Percentiles rank a stretch among this genome's conserved stretches.
Evolutionary conservation across 225 moss, liverwort and hornwort species (phyloP).

Genomic region (Takakia lepidozioides): DNA sequence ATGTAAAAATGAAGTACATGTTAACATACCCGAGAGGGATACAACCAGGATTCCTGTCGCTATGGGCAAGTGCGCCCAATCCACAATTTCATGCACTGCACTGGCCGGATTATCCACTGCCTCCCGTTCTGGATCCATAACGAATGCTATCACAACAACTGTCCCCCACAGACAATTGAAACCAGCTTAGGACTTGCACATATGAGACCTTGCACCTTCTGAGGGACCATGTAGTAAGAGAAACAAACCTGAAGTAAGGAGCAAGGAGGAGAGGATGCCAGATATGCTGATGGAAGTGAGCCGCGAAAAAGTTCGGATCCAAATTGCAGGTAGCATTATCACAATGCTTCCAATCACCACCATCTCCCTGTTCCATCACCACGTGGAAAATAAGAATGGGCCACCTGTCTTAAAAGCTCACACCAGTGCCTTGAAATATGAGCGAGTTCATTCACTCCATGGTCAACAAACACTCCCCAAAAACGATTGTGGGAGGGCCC

Average conservation of each 20-base stretch:
- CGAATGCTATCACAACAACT: constrained; percentile 74
- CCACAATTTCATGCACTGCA: constrained; percentile 37
- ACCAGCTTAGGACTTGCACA: no score
- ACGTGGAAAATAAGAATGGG: no score
- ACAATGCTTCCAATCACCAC: constrained; percentile 62
- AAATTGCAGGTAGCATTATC: constrained; percentile 70
- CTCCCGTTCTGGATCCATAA: constrained; percentile 61
- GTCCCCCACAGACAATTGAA: constrained; percentile 9
- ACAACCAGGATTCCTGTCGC: constrained; percentile 78
- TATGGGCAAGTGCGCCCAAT: constrained; percentile 72
- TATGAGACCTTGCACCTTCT: no score
- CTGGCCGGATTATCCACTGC: constrained; percentile 53
- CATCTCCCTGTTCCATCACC: constrained; percentile 31
- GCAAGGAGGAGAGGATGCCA: constrained; percentile 67
- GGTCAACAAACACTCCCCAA: no score
- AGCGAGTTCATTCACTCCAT: no score
- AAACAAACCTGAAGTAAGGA: constrained; percentile 57
- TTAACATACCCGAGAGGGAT: constrained; percentile 73
- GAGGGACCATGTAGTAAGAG: no score
- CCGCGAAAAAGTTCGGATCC: constrained; percentile 78
- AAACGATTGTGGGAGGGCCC: constrained; percentile 1
- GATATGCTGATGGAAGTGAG: constrained; percentile 84
- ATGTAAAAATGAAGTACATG: no score
- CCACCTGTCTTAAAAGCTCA: no score
- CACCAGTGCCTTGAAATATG: no score